phyloP scores from a whole-genome alignment of 2,329 filamentous ascomycete species.

The Apiospora marii region DNA sequence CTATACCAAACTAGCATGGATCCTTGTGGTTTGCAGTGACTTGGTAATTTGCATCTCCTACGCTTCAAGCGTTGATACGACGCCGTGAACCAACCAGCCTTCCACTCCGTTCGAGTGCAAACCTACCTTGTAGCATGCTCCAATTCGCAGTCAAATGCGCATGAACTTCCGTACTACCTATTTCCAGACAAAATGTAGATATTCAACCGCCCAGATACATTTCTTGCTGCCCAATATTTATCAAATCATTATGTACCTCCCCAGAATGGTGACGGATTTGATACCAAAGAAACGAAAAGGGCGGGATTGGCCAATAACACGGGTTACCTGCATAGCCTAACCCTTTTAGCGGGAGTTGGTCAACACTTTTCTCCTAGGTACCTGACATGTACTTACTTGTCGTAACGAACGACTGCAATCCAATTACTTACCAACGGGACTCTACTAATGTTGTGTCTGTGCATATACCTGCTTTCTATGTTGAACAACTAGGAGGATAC shows the following conservation, averaged over 20 bases:
- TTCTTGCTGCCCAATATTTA: background rate
- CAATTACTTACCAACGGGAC: background rate
- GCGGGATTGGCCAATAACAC: background rate
- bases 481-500: background rate
- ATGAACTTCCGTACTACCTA: background rate
- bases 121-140: too few relatives aligned
- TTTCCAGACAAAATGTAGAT: background rate
- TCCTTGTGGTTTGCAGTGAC: background rate
- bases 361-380: background rate
- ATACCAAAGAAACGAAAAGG: background rate
- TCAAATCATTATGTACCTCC: too few relatives aligned
- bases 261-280: background rate
- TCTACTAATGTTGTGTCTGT: background rate
- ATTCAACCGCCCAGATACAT: background rate
- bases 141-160: background rate
- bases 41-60: too few relatives aligned
- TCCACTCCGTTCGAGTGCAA: too few relatives aligned
- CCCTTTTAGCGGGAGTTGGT: background rate
- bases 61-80: too few relatives aligned
- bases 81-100: too few relatives aligned
- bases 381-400: background rate
- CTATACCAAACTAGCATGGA: background rate
- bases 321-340: slow-evolving; percentile 2
- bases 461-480: background rate
- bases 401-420: background rate